phyloP scores from a whole-genome alignment of 805 yeast species.

The Ogataea kodamae region DNA sequence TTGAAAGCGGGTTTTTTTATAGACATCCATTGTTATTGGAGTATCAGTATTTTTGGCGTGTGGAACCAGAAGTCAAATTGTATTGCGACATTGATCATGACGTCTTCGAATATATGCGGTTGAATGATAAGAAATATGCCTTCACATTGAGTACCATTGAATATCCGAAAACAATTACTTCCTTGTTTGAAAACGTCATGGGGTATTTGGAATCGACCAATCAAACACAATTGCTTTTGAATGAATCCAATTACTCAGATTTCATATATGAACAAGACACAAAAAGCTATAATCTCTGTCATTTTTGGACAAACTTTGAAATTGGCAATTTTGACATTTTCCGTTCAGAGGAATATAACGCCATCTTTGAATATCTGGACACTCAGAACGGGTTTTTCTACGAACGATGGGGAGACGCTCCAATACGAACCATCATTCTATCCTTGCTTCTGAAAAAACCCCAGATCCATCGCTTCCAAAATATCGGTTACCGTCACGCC shows the following conservation, averaged over 20 bases:
- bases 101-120: constrained; percentile 69
- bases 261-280: constrained; percentile 63
- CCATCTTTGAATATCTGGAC: constrained; percentile 68
- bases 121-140: constrained; percentile 63
- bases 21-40: constrained; percentile 63
- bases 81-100: constrained; percentile 77
- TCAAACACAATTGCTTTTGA: constrained; percentile 37
- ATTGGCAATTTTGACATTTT: constrained; percentile 69
- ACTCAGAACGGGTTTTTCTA: constrained; percentile 82
- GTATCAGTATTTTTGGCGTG: constrained; percentile 89
- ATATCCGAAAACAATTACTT: constrained; percentile 60
- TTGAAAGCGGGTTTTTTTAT: constrained; percentile 81
- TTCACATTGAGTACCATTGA: constrained; percentile 75
- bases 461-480: constrained; percentile 69
- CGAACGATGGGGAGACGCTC: constrained; percentile 93
- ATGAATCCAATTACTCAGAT: constrained; percentile 41
- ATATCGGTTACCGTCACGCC: constrained; percentile 75
- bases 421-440: constrained; percentile 67
- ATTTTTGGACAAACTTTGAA: constrained; percentile 89
- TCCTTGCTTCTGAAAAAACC: constrained; percentile 67
- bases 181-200: constrained; percentile 41
- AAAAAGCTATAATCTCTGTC: constrained; percentile 67
- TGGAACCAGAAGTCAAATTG: constrained; percentile 76
- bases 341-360: constrained; percentile 61
- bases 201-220: constrained; percentile 34